Conservation (phyloP, 805 yeast genomes). For the Metschnikowia orientalis region DNA sequence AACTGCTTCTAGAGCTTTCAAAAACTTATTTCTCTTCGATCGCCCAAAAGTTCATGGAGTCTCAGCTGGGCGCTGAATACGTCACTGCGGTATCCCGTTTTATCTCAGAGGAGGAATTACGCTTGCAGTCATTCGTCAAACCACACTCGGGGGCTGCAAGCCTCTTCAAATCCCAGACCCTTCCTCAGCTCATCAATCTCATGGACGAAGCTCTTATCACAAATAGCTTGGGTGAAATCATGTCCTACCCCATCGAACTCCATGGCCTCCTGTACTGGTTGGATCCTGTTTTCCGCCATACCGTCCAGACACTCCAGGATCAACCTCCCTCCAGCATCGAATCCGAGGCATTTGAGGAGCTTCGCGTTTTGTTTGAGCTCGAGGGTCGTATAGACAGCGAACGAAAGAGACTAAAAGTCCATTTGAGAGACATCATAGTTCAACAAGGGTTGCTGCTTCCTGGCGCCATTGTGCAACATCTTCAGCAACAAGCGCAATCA, state of each 20-base stretch:
- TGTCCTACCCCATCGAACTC: conserved; percentile 41
- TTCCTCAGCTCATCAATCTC: conserved; percentile 49
- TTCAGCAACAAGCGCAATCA: conserved; percentile 13
- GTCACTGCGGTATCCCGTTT: conserved; percentile 48
- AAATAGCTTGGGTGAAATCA: conserved; percentile 51
- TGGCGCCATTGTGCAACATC: conserved; percentile 15
- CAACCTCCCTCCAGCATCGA: neutral
- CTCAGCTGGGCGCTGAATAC: conserved; percentile 48
- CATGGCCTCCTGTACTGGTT: conserved; percentile 62
- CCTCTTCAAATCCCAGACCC: conserved; percentile 33
- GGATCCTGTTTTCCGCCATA: conserved; percentile 31
- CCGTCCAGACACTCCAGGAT: conserved; percentile 5
- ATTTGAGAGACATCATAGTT: conserved; percentile 44
- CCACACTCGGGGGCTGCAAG: conserved; percentile 4
- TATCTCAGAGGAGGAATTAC: conserved; percentile 57
- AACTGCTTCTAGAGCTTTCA: conserved; percentile 51
- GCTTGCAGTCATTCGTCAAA: conserved; percentile 48
- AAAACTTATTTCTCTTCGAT: conserved; percentile 49
- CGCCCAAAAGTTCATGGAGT: conserved; percentile 41
- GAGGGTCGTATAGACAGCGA: conserved; percentile 52
- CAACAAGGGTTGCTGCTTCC: conserved; percentile 43
- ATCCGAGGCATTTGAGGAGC: conserved; percentile 28
- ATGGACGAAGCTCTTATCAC: conserved; percentile 59
- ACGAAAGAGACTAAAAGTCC: conserved; percentile 44
- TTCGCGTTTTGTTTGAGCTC: conserved; percentile 47